Percentiles rank a stretch among this genome's conserved stretches.
phyloP scores from a whole-genome alignment of 1,139 yeast species.

The Blastobotrys niveus region DNA sequence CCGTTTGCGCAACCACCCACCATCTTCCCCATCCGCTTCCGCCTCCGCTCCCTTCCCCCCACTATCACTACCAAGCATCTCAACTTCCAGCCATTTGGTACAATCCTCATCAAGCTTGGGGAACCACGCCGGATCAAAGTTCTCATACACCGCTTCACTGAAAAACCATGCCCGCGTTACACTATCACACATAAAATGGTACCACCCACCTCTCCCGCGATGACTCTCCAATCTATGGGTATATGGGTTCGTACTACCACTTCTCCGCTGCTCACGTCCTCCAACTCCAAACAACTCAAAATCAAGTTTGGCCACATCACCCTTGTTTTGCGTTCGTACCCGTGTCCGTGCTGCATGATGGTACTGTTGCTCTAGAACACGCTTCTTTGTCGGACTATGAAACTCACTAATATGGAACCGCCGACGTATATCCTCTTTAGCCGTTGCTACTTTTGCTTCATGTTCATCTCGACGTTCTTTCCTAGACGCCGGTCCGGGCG shows the following conservation, averaged over 20 bases:
- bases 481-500: too few species aligned
- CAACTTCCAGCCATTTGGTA: slow-evolving; percentile 11
- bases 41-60: too few species aligned
- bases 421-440: not conserved
- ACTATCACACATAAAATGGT: slow-evolving; percentile 9
- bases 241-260: not conserved
- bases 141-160: slow-evolving; percentile 2
- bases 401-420: not conserved
- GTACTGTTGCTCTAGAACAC: not conserved
- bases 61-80: slow-evolving; percentile 8
- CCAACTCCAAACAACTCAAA: slow-evolving; percentile 2
- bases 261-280: not conserved
- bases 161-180: slow-evolving; percentile 14
- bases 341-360: slow-evolving; percentile 1
- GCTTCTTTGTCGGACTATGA: slow-evolving; percentile 5
- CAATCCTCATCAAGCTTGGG: slow-evolving; percentile 10
- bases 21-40: slow-evolving; percentile 8
- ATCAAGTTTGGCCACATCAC: not conserved
- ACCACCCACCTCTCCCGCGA: slow-evolving; percentile 5
- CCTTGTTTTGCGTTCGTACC: not conserved
- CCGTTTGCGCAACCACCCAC: slow-evolving; percentile 11
- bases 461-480: too few species aligned
- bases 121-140: slow-evolving; percentile 3
- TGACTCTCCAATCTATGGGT: not conserved
- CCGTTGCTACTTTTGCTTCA: not conserved